phyloP scores from a whole-genome alignment of 1,284 basidiomycete genomes.

The Leccinum griseonigrum region DNA sequence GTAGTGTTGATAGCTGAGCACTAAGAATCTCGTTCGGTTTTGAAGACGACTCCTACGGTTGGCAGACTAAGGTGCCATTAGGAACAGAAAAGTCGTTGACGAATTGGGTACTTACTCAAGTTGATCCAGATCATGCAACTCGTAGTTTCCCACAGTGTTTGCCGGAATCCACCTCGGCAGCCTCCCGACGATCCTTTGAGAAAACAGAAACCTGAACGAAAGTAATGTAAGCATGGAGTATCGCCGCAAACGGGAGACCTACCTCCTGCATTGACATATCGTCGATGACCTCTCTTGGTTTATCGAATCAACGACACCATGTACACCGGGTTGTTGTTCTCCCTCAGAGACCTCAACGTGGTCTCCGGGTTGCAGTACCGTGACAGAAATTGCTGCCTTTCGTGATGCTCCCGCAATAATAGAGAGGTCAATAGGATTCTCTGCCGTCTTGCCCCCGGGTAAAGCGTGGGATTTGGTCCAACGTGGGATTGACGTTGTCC shows the following conservation, averaged over 20 bases:
- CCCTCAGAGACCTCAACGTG: constrained; percentile 98
- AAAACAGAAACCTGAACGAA: constrained; percentile 83
- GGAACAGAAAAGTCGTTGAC: constrained; percentile 1
- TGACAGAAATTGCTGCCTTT: constrained; percentile 76
- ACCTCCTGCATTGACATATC: constrained; percentile 90
- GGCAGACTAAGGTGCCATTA: constrained; percentile 56
- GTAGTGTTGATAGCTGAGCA: not conserved
- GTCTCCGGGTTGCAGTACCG: constrained; percentile 91
- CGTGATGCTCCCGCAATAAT: constrained; percentile 87
- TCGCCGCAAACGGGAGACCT: constrained; percentile 9
- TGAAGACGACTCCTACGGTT: constrained; percentile 90
- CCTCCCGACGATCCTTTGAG: constrained; percentile 95
- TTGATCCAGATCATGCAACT: constrained; percentile 95
- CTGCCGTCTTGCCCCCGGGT: constrained; percentile 67
- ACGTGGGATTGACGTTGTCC: constrained; percentile 92
- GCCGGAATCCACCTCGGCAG: constrained; percentile 91
- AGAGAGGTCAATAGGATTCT: constrained; percentile 68
- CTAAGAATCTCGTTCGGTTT: no score
- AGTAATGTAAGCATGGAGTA: not conserved
- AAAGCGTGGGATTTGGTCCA: constrained; percentile 89
- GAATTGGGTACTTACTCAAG: constrained; percentile 68
- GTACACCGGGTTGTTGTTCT: constrained; percentile 54
- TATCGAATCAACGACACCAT: constrained; percentile 78
- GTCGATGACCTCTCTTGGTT: constrained; percentile 67
- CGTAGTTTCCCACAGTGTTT: constrained; percentile 84